These are phyloP conservation scores for Erucastrum elatum DNA, from an alignment of 345 rosid species.

Conservation along the genomic window DNA sequence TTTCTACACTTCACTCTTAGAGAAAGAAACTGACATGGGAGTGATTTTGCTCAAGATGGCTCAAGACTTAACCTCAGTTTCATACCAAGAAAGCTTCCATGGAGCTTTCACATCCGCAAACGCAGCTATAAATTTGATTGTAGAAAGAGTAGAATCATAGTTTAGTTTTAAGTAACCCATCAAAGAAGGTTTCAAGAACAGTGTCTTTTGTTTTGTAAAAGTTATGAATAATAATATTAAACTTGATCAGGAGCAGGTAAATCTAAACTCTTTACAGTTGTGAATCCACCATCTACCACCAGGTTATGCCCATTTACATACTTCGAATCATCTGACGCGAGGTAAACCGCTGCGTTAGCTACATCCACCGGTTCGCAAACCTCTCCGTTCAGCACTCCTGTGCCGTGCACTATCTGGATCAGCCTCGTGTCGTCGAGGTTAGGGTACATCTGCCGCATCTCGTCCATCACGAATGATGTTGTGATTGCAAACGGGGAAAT, in stretches of 20 bases:
- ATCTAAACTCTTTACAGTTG: constrained; percentile 52
- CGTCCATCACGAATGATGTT: constrained; percentile 60
- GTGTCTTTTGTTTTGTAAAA: constrained; percentile 15
- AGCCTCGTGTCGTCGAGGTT: constrained; percentile 44
- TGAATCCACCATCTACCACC: constrained; percentile 92
- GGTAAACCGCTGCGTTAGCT: constrained; percentile 84
- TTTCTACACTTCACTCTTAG: constrained; percentile 52
- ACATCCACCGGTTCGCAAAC: constrained; percentile 67
- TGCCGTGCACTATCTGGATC: constrained; percentile 41
- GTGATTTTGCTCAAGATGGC: constrained; percentile 80
- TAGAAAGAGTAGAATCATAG: constrained; percentile 50
- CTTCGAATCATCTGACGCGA: constrained; percentile 79
- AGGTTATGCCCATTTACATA: constrained; percentile 83
- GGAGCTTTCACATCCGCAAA: constrained; percentile 90
- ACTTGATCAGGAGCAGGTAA: constrained; percentile 56
- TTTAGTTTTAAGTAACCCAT: not conserved
- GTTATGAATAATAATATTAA: constrained; percentile 24
- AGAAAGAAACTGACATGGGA: constrained; percentile 65
- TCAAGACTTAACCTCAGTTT: constrained; percentile 61
- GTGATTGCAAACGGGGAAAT: constrained; percentile 80
- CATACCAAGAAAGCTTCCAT: constrained; percentile 86
- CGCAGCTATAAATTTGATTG: constrained; percentile 70
- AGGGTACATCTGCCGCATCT: constrained; percentile 47
- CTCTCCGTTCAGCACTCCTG: constrained; percentile 56
- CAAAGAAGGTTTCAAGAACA: constrained; percentile 26